These are phyloP conservation scores for Lodderomyces oxycetoniae DNA, from an alignment of 1,139 yeast species.

Conservation along the genomic window DNA sequence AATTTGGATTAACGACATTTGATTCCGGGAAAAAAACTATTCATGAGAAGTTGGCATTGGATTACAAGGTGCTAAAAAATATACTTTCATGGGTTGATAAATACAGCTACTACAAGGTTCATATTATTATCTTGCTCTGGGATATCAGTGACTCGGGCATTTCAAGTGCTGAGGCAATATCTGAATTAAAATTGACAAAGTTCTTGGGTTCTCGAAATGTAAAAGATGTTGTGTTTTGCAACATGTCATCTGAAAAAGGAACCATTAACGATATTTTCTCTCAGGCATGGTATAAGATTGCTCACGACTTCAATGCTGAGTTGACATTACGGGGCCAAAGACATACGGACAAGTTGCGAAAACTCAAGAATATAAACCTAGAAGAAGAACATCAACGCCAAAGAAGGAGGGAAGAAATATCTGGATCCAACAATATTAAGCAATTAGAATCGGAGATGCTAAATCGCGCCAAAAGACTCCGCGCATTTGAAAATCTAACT, in stretches of 20 bases:
- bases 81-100: slow-evolving; percentile 32
- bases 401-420: too few relatives aligned
- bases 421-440: slow-evolving; percentile 1
- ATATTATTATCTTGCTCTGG: slow-evolving; percentile 39
- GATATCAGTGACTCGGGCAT: slow-evolving; percentile 24
- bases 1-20: slow-evolving; percentile 33
- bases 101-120: slow-evolving; percentile 33
- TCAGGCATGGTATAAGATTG: slow-evolving; percentile 23
- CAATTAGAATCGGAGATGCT: slow-evolving; percentile 23
- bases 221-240: slow-evolving; percentile 26
- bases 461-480: slow-evolving; percentile 28
- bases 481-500: slow-evolving; percentile 22
- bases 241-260: slow-evolving; percentile 28
- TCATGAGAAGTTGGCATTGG: slow-evolving; percentile 30
- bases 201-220: slow-evolving; percentile 14
- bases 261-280: slow-evolving; percentile 28
- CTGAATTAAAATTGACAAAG: slow-evolving; percentile 17
- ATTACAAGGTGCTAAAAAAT: slow-evolving; percentile 34
- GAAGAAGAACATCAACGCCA: too few relatives aligned
- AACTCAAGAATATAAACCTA: slow-evolving; percentile 3
- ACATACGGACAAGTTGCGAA: slow-evolving; percentile 15
- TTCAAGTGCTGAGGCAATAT: slow-evolving; percentile 15
- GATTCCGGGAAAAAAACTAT: slow-evolving; percentile 13
- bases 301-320: slow-evolving; percentile 25
- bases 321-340: slow-evolving; percentile 30